Evolutionary conservation across 306 rosid species (phyloP), one percentile per base, ranked within the genome.

Genomic region (Cicer arietinum): DNA sequence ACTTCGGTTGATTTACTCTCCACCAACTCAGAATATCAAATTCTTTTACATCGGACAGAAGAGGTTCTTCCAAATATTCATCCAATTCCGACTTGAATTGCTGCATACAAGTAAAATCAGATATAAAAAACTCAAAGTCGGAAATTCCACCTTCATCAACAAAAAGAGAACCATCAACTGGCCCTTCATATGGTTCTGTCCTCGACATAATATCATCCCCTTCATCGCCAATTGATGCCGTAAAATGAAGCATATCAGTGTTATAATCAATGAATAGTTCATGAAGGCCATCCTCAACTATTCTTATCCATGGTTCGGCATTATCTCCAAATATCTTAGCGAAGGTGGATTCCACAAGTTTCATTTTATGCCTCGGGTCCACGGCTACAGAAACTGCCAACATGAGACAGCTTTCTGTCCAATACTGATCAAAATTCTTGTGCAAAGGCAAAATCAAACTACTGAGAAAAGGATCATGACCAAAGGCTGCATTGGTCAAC

Each of bases 291-390:
- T 90, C 94, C 10, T 89, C 87, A 18, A 90, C 93, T 76, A 82
- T 70, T 71, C 82, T 86, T 62, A 79, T 79, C 98, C 96, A 94
- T 46, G 79, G 41, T 77, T 81, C 93, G 7, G 94, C 94, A 82
- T 89, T 78, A 81, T 82, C 89, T 45, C 91, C 90, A 50, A 86
- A 90, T 12, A 89, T 80, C 79, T 88, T 80, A 60, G 82, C 39
- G 67, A 94, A 94, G 16, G 86, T 90, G 60, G 80, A 66, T 77
- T 91, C 91, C 52, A 94, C 97, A 57, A 86, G 79, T 71, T 89
- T 86, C 91, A 87, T 84, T 89, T 94, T 94, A 83, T 86, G 89
- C 80, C 95, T 86, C 1, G 98, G 98, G 72, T 94, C 98, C 96
- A 94, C 78, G 35, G 87, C 89, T 7, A 86, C 92, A 42, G 98